A percentile compares a stretch with the other conserved stretches of the same genome.
Conservation (phyloP, 495 filamentous ascomycete genomes). For the Xylaria bambusicola region DNA sequence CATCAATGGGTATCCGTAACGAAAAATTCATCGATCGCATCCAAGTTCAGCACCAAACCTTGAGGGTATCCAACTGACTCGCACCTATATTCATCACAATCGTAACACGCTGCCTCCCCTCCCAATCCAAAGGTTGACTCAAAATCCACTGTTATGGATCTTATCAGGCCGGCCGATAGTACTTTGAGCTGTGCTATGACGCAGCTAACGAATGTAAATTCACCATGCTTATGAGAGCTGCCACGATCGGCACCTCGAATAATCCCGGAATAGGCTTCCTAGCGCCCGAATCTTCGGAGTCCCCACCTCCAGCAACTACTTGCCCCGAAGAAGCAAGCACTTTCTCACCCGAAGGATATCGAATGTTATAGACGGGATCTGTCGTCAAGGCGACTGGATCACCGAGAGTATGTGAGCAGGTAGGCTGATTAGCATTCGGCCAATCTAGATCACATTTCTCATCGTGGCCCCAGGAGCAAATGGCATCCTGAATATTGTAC, state of each 20-base stretch:
- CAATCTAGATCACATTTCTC: slow-evolving; percentile 48
- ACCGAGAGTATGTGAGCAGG: slow-evolving; percentile 42
- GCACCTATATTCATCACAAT: slow-evolving; percentile 9
- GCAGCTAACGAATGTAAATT: slow-evolving; percentile 5
- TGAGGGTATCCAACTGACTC: slow-evolving; percentile 14
- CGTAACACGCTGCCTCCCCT: not conserved
- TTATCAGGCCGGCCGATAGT: not conserved
- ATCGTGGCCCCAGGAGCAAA: slow-evolving; percentile 40
- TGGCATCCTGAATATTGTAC: slow-evolving; percentile 36
- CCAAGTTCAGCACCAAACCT: slow-evolving; percentile 4
- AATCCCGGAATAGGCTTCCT: not conserved
- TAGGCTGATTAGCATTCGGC: slow-evolving; percentile 48
- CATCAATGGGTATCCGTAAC: slow-evolving; percentile 8
- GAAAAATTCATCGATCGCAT: slow-evolving; percentile 8
- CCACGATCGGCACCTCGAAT: slow-evolving; percentile 7
- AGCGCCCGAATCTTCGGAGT: slow-evolving; percentile 5
- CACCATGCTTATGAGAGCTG: slow-evolving; percentile 6
- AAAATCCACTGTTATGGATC: not conserved
- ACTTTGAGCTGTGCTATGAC: not conserved
- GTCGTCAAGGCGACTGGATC: slow-evolving; percentile 34
- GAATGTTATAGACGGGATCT: slow-evolving; percentile 50
- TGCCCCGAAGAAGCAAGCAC: slow-evolving; percentile 40
- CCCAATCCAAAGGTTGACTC: not conserved
- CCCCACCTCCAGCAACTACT: slow-evolving; percentile 27
- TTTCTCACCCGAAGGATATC: slow-evolving; percentile 45